Percentiles rank a stretch among this genome's conserved stretches.
phyloP scores from a whole-genome alignment of 2,329 filamentous ascomycete species.

The Alternaria viburni region DNA sequence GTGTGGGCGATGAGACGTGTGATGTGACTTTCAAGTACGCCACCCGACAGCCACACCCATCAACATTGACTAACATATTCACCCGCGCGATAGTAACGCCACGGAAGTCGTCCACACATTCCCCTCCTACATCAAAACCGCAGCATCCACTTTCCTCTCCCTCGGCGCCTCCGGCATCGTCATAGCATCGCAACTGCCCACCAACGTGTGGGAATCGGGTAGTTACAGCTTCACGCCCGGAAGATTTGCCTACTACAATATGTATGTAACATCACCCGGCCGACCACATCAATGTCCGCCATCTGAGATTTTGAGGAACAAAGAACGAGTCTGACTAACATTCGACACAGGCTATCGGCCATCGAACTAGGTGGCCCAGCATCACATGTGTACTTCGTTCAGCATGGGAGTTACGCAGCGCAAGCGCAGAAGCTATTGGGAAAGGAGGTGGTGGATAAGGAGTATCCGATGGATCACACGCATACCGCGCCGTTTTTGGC shows the following conservation, averaged over 20 bases:
- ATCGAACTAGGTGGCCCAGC: conserved; percentile 50
- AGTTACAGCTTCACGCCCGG: neutral
- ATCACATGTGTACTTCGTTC: conserved; percentile 53
- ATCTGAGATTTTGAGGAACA: neutral
- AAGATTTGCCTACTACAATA: neutral
- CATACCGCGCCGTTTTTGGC: conserved; percentile 31
- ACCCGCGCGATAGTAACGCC: conserved; percentile 39
- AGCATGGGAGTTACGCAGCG: conserved; percentile 63
- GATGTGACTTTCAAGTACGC: neutral
- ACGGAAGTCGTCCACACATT: conserved; percentile 65
- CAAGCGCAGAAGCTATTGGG: conserved; percentile 38
- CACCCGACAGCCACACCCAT: neutral
- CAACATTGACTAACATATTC: neutral
- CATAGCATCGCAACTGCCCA: conserved; percentile 60
- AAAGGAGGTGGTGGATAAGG: conserved; percentile 19
- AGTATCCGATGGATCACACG: conserved; percentile 35
- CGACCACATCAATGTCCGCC: neutral
- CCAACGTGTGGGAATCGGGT: conserved; percentile 29
- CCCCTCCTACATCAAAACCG: conserved; percentile 63
- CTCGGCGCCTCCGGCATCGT: conserved; percentile 65
- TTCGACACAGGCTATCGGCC: conserved; percentile 62
- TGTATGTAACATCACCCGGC: neutral
- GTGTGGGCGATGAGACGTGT: neutral
- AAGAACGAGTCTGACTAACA: neutral
- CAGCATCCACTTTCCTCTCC: conserved; percentile 57